Conservation (phyloP, 1,284 basidiomycete species). For the Sphaerobolus stellatus region DNA sequence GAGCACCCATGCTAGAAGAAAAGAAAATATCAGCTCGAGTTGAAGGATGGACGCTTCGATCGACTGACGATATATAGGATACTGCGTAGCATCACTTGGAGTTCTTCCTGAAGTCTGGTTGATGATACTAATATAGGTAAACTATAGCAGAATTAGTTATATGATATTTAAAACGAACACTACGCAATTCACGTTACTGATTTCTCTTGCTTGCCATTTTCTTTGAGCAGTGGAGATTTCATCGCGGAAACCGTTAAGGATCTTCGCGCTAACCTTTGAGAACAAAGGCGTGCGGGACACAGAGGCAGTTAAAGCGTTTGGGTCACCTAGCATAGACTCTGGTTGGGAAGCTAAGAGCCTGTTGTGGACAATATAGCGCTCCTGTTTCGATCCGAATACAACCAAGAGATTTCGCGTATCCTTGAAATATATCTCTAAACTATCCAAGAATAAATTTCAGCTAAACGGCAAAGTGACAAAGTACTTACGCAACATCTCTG, state of each 20-base stretch:
- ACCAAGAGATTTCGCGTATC: slow-evolving; percentile 82
- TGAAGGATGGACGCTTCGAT: slow-evolving; percentile 36
- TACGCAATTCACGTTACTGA: slow-evolving; percentile 67
- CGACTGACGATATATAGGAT: slow-evolving; percentile 96
- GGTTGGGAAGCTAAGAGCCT: slow-evolving; percentile 52
- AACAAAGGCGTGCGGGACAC: slow-evolving; percentile 56
- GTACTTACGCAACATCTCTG: slow-evolving; percentile 80
- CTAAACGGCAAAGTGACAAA: background rate
- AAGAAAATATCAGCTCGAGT: slow-evolving; percentile 1
- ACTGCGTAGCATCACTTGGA: slow-evolving; percentile 92
- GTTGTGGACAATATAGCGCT: slow-evolving; percentile 63
- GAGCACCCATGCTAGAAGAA: slow-evolving; percentile 74
- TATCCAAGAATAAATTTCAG: slow-evolving; percentile 28
- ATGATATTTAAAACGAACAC: background rate
- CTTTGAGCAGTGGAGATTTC: slow-evolving; percentile 69
- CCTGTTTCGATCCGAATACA: slow-evolving; percentile 71
- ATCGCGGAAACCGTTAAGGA: slow-evolving; percentile 48
- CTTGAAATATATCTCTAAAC: slow-evolving; percentile 87
- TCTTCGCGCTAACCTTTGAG: slow-evolving; percentile 46
- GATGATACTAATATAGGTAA: slow-evolving; percentile 81
- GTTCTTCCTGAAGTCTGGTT: slow-evolving; percentile 92
- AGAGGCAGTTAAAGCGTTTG: slow-evolving; percentile 43
- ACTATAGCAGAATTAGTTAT: slow-evolving; percentile 44
- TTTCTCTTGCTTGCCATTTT: slow-evolving; percentile 84
- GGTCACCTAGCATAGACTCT: slow-evolving; percentile 31